phyloP scores from a whole-genome alignment of 169 alveolate species.

The Eimeria necatrix region DNA sequence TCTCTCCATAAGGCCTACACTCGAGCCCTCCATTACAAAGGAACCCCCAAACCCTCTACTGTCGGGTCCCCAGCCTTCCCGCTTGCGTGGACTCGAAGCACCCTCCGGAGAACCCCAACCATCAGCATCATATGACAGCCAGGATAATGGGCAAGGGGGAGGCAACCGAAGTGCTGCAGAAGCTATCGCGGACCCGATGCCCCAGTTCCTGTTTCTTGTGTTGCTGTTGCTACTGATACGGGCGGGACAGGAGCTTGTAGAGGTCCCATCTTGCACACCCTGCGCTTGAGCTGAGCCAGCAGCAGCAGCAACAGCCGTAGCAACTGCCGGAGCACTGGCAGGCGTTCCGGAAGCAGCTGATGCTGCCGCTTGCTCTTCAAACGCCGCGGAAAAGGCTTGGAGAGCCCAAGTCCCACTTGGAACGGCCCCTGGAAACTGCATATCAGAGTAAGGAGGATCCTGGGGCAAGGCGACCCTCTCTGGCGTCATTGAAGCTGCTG shows the following conservation, averaged over 20 bases:
- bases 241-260: background rate
- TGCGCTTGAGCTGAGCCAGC: background rate
- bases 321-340: slow-evolving; percentile 27
- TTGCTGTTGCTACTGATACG: background rate
- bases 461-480: background rate
- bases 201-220: background rate
- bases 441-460: background rate
- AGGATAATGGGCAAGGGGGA: background rate
- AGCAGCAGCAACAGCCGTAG: background rate
- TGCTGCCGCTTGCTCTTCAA: slow-evolving; percentile 14
- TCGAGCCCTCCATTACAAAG: background rate
- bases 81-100: background rate
- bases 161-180: slow-evolving; percentile 28
- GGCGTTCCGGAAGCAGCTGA: background rate
- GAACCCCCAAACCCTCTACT: slow-evolving; percentile 2
- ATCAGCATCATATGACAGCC: background rate
- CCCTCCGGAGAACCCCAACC: background rate
- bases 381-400: slow-evolving; percentile 51
- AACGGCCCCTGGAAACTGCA: slow-evolving; percentile 5
- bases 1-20: background rate
- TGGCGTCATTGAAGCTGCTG: slow-evolving; percentile 1
- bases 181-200: background rate
- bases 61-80: background rate
- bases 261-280: too few species aligned
- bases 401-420: slow-evolving; percentile 47